Conservation (phyloP, 129 eudicot species). For the Mikania micrantha region DNA sequence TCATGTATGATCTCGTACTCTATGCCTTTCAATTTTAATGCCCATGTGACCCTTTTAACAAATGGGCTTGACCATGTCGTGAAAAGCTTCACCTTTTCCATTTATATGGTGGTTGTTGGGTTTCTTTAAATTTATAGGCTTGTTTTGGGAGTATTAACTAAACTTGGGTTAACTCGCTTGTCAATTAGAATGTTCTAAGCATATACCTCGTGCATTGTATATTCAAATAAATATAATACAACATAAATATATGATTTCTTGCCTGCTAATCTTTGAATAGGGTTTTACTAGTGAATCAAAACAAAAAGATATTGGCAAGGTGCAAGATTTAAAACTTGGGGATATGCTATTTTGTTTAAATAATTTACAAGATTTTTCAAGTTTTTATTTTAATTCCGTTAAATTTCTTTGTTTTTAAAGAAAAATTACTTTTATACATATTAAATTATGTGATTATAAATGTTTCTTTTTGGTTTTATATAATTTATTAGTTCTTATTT, state of each 20-base stretch:
- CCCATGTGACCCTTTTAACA: constrained; percentile 41
- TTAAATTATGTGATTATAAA: too few relatives aligned
- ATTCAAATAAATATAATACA: too few relatives aligned
- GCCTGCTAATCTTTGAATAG: not conserved
- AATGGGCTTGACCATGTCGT: constrained; percentile 52
- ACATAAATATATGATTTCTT: not conserved
- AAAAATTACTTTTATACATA: too few relatives aligned
- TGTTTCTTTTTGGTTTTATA: too few relatives aligned
- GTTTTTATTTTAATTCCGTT: too few relatives aligned
- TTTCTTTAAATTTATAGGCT: not conserved
- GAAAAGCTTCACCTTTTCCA: constrained; percentile 56
- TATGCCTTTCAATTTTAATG: constrained; percentile 49
- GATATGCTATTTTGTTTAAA: too few relatives aligned
- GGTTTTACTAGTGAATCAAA: not conserved
- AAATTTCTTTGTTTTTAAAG: too few relatives aligned
- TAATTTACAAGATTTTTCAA: too few relatives aligned
- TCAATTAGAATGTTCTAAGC: not conserved
- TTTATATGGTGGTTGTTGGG: not conserved
- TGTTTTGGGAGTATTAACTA: not conserved
- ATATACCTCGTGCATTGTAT: not conserved
- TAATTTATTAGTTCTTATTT: too few relatives aligned
- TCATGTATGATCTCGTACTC: constrained; percentile 46
- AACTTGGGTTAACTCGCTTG: not conserved
- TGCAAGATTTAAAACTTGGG: too few relatives aligned
- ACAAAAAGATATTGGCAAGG: not conserved